Percentiles rank a stretch among this genome's conserved stretches.
Conservation (phyloP, 805 yeast genomes). For the Lipomyces lipofer region DNA sequence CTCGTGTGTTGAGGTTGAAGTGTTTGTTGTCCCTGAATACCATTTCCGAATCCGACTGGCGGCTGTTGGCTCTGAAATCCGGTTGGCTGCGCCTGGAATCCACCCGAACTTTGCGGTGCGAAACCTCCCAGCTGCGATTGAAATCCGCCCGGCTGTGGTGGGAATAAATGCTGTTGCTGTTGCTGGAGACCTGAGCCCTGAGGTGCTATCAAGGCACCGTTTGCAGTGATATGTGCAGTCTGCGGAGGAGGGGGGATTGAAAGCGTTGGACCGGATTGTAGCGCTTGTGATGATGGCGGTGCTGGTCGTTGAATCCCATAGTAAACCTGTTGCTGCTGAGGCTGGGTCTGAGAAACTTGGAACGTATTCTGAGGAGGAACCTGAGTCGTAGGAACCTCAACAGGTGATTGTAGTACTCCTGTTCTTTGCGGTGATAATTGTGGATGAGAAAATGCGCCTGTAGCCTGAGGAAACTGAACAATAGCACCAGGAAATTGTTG, state of each 20-base stretch:
- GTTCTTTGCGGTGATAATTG: not conserved
- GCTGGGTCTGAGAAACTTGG: constrained; percentile 6
- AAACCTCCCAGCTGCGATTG: constrained; percentile 3
- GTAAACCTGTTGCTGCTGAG: constrained; percentile 18
- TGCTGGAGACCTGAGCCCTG: not conserved
- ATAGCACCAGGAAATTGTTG: not conserved
- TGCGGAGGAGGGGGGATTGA: constrained; percentile 14
- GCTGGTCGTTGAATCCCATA: constrained; percentile 24
- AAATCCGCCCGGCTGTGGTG: constrained; percentile 19
- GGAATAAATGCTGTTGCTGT: no score
- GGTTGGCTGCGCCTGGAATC: constrained; percentile 33
- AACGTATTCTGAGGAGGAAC: not conserved
- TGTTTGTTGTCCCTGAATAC: not conserved
- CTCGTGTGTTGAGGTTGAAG: constrained; percentile 29
- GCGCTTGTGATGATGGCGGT: constrained; percentile 19
- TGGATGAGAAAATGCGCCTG: not conserved
- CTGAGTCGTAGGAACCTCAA: not conserved
- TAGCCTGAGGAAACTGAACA: constrained; percentile 4
- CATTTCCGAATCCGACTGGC: constrained; percentile 33
- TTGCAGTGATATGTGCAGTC: not conserved
- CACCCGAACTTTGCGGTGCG: no score
- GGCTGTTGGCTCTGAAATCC: constrained; percentile 56
- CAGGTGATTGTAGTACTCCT: no score
- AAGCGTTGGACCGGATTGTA: not conserved
- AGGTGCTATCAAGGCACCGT: not conserved